These are phyloP conservation scores for Wickerhamiella alocasiicola DNA, from an alignment of 805 yeast species.

Conservation along the genomic window DNA sequence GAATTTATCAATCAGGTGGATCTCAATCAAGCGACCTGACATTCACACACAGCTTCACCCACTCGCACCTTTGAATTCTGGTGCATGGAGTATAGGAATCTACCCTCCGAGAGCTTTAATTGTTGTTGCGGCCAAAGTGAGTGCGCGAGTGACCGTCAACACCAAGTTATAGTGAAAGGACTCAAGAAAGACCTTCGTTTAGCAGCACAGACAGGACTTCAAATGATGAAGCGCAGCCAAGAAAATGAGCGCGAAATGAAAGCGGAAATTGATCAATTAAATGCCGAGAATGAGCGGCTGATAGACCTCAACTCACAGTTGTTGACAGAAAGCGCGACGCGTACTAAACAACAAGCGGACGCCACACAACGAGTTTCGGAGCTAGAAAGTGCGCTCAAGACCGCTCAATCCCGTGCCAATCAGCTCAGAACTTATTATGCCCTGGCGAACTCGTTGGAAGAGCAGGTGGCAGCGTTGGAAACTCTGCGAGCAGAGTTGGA, in stretches of 20 bases:
- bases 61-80: slow-evolving; percentile 1
- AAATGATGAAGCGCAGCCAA: slow-evolving; percentile 1
- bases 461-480: slow-evolving; percentile 10
- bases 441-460: slow-evolving; percentile 8
- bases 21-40: no score
- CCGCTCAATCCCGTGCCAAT: slow-evolving; percentile 5
- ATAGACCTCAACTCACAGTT: slow-evolving; percentile 1
- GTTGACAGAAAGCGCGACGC: neutral
- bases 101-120: neutral
- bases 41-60: no score
- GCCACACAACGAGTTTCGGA: neutral
- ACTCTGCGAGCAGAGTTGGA: slow-evolving; percentile 7
- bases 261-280: neutral
- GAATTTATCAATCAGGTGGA: no score
- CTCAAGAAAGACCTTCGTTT: slow-evolving; percentile 6
- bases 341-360: neutral
- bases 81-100: slow-evolving; percentile 8
- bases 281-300: slow-evolving; percentile 8
- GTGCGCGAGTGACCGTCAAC: neutral
- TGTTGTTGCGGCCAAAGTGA: slow-evolving; percentile 8
- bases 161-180: neutral
- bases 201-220: slow-evolving; percentile 10
- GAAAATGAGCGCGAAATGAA: neutral
- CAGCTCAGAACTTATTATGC: slow-evolving; percentile 5
- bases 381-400: slow-evolving; percentile 5